Percentiles rank a stretch among this genome's conserved stretches.
Conservation (phyloP, 306 rosid species). For the Vicia sativa region DNA sequence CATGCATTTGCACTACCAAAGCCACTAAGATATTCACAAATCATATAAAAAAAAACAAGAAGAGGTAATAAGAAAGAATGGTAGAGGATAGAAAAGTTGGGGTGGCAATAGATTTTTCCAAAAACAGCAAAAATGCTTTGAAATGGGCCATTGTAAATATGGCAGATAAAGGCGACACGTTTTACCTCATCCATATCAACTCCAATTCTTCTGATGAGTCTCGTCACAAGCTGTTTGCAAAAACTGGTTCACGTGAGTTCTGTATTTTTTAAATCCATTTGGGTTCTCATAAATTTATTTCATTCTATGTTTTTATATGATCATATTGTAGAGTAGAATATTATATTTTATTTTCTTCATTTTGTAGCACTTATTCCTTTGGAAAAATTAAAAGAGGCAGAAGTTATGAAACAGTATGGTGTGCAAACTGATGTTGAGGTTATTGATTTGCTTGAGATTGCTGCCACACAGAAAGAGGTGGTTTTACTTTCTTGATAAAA, state of each 20-base stretch:
- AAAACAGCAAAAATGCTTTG: slow-evolving; percentile 82
- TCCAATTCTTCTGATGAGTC: slow-evolving; percentile 50
- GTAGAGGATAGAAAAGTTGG: slow-evolving; percentile 75
- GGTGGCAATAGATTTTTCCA: slow-evolving; percentile 82
- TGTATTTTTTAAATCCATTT: neutral
- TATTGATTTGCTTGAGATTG: slow-evolving; percentile 74
- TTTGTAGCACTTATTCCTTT: slow-evolving; percentile 77
- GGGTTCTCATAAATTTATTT: neutral
- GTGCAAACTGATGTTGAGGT: slow-evolving; percentile 65
- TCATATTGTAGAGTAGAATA: neutral
- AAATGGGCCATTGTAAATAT: slow-evolving; percentile 79
- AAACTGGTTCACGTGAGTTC: slow-evolving; percentile 76
- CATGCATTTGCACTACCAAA: neutral
- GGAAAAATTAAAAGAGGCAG: slow-evolving; percentile 60
- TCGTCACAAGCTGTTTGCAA: slow-evolving; percentile 50
- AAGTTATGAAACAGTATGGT: slow-evolving; percentile 53
- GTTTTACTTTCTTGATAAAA: neutral
- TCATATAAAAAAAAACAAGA: neutral
- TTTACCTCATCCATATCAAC: slow-evolving; percentile 65
- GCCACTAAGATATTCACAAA: neutral
- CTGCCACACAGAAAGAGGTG: slow-evolving; percentile 75
- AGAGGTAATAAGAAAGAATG: slow-evolving; percentile 47
- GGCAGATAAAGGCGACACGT: slow-evolving; percentile 81
- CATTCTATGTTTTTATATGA: neutral
- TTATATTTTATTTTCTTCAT: slow-evolving; percentile 12